Base-by-base conservation (phyloP, 352 stramenopile species). In the Phytophthora pinifolia region DNA sequence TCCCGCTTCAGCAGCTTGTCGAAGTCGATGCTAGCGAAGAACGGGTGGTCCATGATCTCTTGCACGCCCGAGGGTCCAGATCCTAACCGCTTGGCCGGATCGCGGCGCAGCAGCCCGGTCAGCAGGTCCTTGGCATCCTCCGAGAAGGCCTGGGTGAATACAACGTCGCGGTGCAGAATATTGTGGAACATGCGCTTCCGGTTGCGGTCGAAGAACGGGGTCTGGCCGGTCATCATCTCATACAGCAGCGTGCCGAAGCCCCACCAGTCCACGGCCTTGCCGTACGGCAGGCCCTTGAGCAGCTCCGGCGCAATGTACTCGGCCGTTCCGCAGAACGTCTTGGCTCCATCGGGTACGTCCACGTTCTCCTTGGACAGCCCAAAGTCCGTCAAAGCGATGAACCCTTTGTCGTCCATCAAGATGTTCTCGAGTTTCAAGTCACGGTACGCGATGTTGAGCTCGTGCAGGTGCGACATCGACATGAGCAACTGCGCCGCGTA, bases 141-240 rank as follows among this genome's bases (percentile, higher is more conserved):
- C 14, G 80, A 94, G 62, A 97, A 97, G 6, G 77, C 80, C 22
- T 88, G 81, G 4, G 83, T 92, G 55, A 94, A 96, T 34, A 89
- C 76, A 3, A 94, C 85, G 43, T 94, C 85, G 14, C 85, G 83
- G 65, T 94, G 85, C 30, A 94, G 59, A 59, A 98, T 98, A 58
- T 96, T 96, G 71, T 96, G 83, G 72, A 97, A 98, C 92, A 98
- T 98, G 49, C 86, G 75, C 68, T 98, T 98, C 9, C 91, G 72
- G 70, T 98, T 98, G 42, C 93, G 92, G 64, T 98, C 93, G 53
- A 97, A 98, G 69, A 98, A 98, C 9, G 94, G 94, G 10, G 92
- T 97, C 77, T 94, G 68, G 17, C 93, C 92, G 8, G 88, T 92
- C 72, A 98, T 96, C 88, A 98, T 98, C 77, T 98, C 94, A 72